A percentile compares a stretch with the other conserved stretches of the same genome.
These are phyloP conservation scores for Lunasporangiospora selenospora DNA, from an alignment of 192 early-diverging fungal species.

Conservation along the genomic window DNA sequence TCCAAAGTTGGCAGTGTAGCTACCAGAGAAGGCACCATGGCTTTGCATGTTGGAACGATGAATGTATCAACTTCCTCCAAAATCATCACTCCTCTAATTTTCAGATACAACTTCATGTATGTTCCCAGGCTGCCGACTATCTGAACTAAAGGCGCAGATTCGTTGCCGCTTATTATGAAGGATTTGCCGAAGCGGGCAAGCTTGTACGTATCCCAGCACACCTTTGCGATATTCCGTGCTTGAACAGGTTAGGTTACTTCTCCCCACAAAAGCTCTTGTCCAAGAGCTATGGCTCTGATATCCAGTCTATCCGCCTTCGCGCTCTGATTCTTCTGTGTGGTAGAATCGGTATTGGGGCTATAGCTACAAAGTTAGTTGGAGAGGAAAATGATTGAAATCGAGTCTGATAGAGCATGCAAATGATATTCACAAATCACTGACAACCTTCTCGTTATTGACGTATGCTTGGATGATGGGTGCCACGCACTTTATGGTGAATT, in stretches of 20 bases:
- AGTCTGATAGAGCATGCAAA: background rate
- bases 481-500: background rate
- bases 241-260: background rate
- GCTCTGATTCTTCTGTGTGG: conserved; percentile 11
- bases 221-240: background rate
- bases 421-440: conserved; percentile 14
- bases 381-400: background rate
- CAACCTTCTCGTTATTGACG: background rate
- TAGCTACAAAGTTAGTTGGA: background rate
- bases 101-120: background rate
- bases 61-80: conserved; percentile 1
- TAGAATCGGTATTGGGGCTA: conserved; percentile 13
- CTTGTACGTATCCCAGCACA: conserved; percentile 3
- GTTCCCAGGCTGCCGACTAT: background rate
- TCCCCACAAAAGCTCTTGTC: conserved; percentile 2
- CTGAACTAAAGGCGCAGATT: conserved; percentile 1
- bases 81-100: background rate
- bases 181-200: conserved; percentile 8
- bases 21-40: no score
- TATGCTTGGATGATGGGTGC: conserved; percentile 15
- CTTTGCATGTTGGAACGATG: background rate
- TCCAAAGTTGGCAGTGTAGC: no score
- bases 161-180: background rate
- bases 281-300: conserved; percentile 2
- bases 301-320: conserved; percentile 7